Evolutionary conservation across 805 yeast genomes (phyloP), one percentile per base, ranked within the genome.

Genomic region (Yamadazyma sp.): DNA sequence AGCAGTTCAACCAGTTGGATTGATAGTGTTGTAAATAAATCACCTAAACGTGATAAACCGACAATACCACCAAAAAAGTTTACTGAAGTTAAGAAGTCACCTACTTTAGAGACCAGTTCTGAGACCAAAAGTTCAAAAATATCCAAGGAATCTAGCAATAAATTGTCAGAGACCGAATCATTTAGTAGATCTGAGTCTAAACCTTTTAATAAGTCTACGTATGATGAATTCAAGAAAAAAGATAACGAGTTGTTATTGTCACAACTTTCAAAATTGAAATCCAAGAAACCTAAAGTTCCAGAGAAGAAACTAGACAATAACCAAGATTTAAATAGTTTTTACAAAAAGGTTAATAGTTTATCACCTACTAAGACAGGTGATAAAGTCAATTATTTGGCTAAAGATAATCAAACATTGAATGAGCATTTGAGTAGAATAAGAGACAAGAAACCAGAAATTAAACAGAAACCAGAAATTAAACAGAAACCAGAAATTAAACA

Each of bases 371-470:
- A 15, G 13, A 22, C n/a, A 12, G 27, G 20, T 7, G 8, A 13
- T 31, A 7, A 26, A 15, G 14, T n/a, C 46, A 5, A 41, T 12
- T 58, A 53, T 35, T 50, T 51, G 31, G 36, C 35, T 10, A 36
- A 38, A 20, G 65, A 60, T 25, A 35, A 53, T 4, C 52, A 53
- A 30, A 34, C 43, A 5, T 44, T 60, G 33, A 38, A 48, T 29
- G 25, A 48, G 2, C 64, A 59, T 32, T 45, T 58, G 45, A 45
- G 43, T 23, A 53, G 44, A 38, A 41, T 60, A 26, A 57, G 49
- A 7, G 20, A 36, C 10, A 37, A 33, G 8, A 30, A 21, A 15
- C 35, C 37, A 30, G 23, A 21, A n/a, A n/a, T n/a, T n/a, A n/a
- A n/a, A n/a, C n/a, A n/a, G 15, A 34, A 33, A 23, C 35, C 40